These are phyloP conservation scores for Phyllostachys edulis DNA, from an alignment of 176 grass and related monocot genomes.

Conservation along the genomic window DNA sequence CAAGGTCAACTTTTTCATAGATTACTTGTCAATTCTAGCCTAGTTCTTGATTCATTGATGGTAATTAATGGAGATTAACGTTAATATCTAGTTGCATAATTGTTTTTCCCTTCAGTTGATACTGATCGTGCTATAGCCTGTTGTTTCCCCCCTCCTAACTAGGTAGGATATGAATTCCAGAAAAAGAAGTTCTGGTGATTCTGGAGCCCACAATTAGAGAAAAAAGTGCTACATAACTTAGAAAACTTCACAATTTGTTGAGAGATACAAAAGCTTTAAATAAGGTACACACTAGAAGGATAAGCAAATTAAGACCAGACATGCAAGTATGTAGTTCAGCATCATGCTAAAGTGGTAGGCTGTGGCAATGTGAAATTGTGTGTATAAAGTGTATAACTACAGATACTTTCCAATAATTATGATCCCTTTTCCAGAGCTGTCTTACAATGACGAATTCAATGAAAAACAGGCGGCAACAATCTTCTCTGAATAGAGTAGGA, in stretches of 20 bases:
- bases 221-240: too few relatives aligned
- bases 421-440: not conserved
- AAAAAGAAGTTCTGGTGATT: not conserved
- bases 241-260: not conserved
- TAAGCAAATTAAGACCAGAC: too few relatives aligned
- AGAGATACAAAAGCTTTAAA: not conserved
- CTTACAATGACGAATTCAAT: not conserved
- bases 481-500: conserved; percentile 4
- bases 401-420: not conserved
- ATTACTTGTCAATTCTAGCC: not conserved
- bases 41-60: not conserved
- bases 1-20: not conserved
- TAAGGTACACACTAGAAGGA: not conserved
- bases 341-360: not conserved
- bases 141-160: not conserved
- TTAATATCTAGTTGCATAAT: not conserved
- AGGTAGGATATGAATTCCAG: not conserved
- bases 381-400: not conserved
- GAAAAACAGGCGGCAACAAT: not conserved
- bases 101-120: not conserved
- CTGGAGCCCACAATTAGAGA: too few relatives aligned
- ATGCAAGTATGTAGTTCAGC: not conserved
- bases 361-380: not conserved
- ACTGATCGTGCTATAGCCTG: not conserved
- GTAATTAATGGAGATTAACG: not conserved